Conservation (phyloP, 2,329 filamentous ascomycete species). For the Aureobasidium subglaciale region DNA sequence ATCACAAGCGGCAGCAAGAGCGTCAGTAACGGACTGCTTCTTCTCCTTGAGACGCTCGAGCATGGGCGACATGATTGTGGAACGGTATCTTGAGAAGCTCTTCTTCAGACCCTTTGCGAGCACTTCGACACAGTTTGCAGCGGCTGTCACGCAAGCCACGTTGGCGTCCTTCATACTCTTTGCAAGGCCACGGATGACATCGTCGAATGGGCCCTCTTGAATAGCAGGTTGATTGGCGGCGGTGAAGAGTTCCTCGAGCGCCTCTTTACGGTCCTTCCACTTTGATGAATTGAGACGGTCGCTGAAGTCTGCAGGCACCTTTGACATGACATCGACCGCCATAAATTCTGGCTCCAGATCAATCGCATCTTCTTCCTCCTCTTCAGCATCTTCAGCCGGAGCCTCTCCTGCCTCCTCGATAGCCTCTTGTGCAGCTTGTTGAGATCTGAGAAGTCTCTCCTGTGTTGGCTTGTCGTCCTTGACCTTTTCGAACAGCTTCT, state of each 20-base stretch:
- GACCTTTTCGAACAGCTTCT: conserved; percentile 87
- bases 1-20: conserved; percentile 78
- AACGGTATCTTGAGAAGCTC: conserved; percentile 72
- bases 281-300: conserved; percentile 85
- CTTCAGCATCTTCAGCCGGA: conserved; percentile 38
- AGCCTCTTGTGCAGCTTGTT: conserved; percentile 76
- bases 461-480: conserved; percentile 90
- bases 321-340: conserved; percentile 76
- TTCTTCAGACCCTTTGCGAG: conserved; percentile 79
- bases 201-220: conserved; percentile 82
- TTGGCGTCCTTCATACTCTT: conserved; percentile 99
- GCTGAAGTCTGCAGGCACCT: conserved; percentile 72
- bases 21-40: conserved; percentile 82
- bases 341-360: conserved; percentile 62
- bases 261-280: conserved; percentile 98
- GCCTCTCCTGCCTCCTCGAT: conserved; percentile 53
- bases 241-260: conserved; percentile 71
- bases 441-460: conserved; percentile 77
- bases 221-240: conserved; percentile 80
- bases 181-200: conserved; percentile 74
- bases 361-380: conserved; percentile 59
- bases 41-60: conserved; percentile 97
- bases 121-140: conserved; percentile 85
- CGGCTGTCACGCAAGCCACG: conserved; percentile 85
- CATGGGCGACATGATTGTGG: conserved; percentile 76